Base-by-base conservation (phyloP, 2,329 filamentous ascomycete genomes). In the Penicillium sp. region DNA sequence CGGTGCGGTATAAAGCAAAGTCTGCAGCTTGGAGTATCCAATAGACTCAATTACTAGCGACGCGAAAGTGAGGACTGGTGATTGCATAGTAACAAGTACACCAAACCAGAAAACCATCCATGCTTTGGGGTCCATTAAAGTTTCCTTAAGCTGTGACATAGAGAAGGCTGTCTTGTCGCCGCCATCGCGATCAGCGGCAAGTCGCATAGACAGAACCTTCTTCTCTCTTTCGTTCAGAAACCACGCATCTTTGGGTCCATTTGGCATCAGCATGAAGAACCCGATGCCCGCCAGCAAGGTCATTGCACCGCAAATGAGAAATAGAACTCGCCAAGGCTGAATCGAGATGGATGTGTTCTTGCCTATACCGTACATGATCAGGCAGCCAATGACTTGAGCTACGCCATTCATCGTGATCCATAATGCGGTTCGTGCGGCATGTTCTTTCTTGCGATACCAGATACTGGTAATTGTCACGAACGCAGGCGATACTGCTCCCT, bases 311-410 rank as follows among this genome's bases (percentile, higher is more conserved):
- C 78, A 82, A 13, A 84, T 71, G 29, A 83, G 67, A 63, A 83
- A 83, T 37, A 83, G 65, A 0, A 73, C 67, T 33, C 79, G 69
- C 81, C 81, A 84, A 0, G 79, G 74, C 0, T 71, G 72, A 4
- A 84, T 65, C 0, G 70, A 11, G 80, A 68, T 52, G 2, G 78
- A 63, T 0, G 58, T 64, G 53, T 79, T 76, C 57, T 76, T 76
- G 39, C 79, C 81, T 51, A 83, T 80, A 35, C 79, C 79, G 60
- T 82, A 82, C 78, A 81, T 81, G n/a, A 81, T 70, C 5, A 81
- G 58, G 27, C 70, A 75, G 10, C 79, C 79, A 37, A 79, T 59
- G 29, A 81, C 71, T 60, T 81, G 79, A 0, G 79, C 78, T 2
- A 81, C 42, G 3, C 77, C 79, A 59, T 80, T 79, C 72, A 78